Conservation (phyloP, 352 stramenopile species). For the Globisporangium paddicum region DNA sequence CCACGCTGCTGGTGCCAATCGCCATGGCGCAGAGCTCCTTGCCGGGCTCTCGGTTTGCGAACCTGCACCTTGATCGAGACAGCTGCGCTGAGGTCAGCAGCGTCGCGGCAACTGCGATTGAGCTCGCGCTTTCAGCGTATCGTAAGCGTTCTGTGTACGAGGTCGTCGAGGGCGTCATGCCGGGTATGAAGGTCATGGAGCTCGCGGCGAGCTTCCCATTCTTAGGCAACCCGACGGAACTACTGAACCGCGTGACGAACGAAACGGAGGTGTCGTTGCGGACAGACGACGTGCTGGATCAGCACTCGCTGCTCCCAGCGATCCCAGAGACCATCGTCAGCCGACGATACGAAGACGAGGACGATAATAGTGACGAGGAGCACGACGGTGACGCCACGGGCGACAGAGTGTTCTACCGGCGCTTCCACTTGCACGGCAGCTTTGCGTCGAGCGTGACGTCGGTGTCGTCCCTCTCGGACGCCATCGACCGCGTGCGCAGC, state of each 20-base stretch:
- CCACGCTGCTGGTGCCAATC: constrained; percentile 49
- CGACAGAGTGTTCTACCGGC: constrained; percentile 32
- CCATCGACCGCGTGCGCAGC: constrained; percentile 27
- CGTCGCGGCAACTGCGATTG: constrained; percentile 48
- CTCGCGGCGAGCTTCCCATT: constrained; percentile 43
- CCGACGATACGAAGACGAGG: constrained; percentile 9
- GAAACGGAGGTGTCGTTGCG: constrained; percentile 11
- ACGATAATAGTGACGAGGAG: constrained; percentile 6
- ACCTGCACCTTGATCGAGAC: constrained; percentile 23
- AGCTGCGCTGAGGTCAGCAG: constrained; percentile 24
- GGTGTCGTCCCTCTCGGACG: constrained; percentile 12
- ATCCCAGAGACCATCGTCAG: background rate
- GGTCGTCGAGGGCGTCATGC: constrained; percentile 39
- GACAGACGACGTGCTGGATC: constrained; percentile 11
- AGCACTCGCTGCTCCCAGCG: constrained; percentile 39
- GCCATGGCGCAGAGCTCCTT: constrained; percentile 35
- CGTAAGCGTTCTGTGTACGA: constrained; percentile 26
- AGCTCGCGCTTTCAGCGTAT: constrained; percentile 42
- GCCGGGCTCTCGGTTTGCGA: constrained; percentile 19
- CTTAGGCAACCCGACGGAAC: constrained; percentile 18
- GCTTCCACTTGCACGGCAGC: constrained; percentile 43
- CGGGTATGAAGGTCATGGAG: constrained; percentile 56
- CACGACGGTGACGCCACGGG: background rate
- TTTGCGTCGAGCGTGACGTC: constrained; percentile 23
- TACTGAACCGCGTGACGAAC: constrained; percentile 26